Base-by-base conservation (phyloP, 2,329 filamentous ascomycete genomes). In the Colletotrichum sp. region DNA sequence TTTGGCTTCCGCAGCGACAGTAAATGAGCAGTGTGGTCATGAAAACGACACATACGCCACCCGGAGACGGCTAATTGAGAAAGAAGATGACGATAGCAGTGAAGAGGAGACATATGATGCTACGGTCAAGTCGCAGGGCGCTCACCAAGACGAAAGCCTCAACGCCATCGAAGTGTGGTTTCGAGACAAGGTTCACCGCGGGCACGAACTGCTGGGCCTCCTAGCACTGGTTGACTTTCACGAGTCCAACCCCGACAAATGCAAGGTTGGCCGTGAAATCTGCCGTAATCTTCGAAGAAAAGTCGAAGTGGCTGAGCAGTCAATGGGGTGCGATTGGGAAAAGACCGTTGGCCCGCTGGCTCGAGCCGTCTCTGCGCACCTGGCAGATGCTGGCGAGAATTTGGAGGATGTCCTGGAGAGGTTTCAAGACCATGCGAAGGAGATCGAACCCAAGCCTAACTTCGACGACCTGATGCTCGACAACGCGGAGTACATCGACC, bases 261-360 rank as follows among this genome's bases (percentile, higher is more conserved):
- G 43, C n/a, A 48, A 48, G 43, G n/a, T 2, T 8, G 10, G 43
- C 0, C 0, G 10, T 7, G 0, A 13, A n/a, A 8, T 0, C 1
- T 48, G 43, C 43, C 10, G n/a, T 0, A 7, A 48, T 13, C 3
- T 48, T 22, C 43, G 43, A 48, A 1, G 0, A 48, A 48, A 48
- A 22, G 43, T 48, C 6, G 43, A 48, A 22, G 43, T 0, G 2
- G 43, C 43, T 22, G 43, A 12, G 0, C 0, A 48, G n/a, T 13
- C n/a, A 22, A 48, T 48, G 43, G 43, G 6, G 0, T 48, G n/a
- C 1, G 43, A 48, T 0, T 48, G 43, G 43, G n/a, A 48, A n/a
- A 22, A 2, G 1, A 48, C 0, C 1, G 1, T 48, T 0, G 18
- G 18, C 6, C 18, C 43, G 0, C 18, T 48, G 0, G 43, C 18